Evolutionary conservation across 2,329 filamentous ascomycete genomes (phyloP), one percentile per base, ranked within the genome.

Genomic region (Amesomyces nigricolor): DNA sequence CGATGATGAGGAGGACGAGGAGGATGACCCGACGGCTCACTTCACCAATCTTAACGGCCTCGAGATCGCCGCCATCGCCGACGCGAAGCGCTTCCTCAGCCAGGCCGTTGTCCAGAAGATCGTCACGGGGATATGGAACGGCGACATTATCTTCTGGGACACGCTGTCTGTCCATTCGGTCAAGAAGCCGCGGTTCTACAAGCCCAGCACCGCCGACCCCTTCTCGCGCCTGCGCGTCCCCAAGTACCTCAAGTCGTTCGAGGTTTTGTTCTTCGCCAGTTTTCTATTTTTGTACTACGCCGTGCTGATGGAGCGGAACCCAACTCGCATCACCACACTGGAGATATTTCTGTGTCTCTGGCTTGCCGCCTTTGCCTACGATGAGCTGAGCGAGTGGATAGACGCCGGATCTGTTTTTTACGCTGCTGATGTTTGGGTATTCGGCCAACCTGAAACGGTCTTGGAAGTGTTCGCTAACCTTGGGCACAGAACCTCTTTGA

Each of bases 401-500:
- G 90, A 96, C 72, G 90, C 91, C 0, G 91, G 91, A 0, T 86
- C 89, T 32, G 81, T 91, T 38, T 95, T 95, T 65, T 95, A 95
- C 66, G 82, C 87, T 5, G 84, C 87, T 8, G 89, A 94, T 65
- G 85, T 95, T 49, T 94, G 88, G 89, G 89, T 87, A 61, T 67
- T 87, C 42, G 89, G 11, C 4, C n/a, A 7, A 5, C 5, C 87
- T 73, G 84, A 85, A 66, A 72, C 89, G 67, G 79, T 81, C 58
- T 92, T 87, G 86, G 1, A 71, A 49, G 72, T 51, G 0, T 62
- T 55, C 32, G 47, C 58, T 51, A 52, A 62, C 17, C 4, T 5
- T 4, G 26, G 6, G 5, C 19, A 51, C 91, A 88, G 89, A 90
- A 88, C 60, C 67, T 89, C 38, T 91, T 89, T 74, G 87, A 88